A percentile compares a stretch with the other conserved stretches of the same genome.
Evolutionary conservation across 1,284 basidiomycete genomes (phyloP).

Genomic region (Xanthoconium separans): DNA sequence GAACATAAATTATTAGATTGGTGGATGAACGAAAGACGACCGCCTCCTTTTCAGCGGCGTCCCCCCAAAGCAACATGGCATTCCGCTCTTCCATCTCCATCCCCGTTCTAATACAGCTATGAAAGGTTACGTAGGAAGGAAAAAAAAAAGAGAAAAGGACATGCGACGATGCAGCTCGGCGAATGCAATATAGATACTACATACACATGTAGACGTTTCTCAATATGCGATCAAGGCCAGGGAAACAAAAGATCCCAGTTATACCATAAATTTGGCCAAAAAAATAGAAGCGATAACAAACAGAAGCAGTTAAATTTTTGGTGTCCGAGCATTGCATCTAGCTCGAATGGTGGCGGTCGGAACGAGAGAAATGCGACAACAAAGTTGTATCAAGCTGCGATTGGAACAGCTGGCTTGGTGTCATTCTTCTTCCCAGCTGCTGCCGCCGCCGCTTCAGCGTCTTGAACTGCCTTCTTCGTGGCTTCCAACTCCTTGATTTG

Average conservation of each 20-base stretch:
- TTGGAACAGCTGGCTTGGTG: constrained; percentile 49
- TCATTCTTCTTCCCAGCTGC: constrained; percentile 57
- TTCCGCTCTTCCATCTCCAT: constrained; percentile 13
- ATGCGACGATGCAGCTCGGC: constrained; percentile 8
- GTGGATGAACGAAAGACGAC: neutral
- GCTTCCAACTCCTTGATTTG: constrained; percentile 59
- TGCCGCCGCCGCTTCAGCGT: constrained; percentile 52
- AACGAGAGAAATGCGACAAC: neutral
- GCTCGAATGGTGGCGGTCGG: neutral
- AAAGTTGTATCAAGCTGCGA: constrained; percentile 33
- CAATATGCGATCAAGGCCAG: constrained; percentile 6
- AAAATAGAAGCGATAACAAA: constrained; percentile 21
- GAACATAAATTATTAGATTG: too few species aligned
- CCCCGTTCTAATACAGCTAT: constrained; percentile 21
- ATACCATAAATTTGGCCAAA: constrained; percentile 7
- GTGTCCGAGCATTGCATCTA: constrained; percentile 21
- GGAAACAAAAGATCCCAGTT: constrained; percentile 6
- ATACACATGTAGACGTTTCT: constrained; percentile 21
- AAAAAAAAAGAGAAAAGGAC: neutral
- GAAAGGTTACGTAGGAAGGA: constrained; percentile 10
- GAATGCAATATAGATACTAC: constrained; percentile 21
- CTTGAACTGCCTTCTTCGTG: constrained; percentile 58
- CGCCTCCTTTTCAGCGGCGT: constrained; percentile 11
- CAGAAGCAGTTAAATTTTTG: constrained; percentile 16
- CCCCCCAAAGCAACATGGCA: constrained; percentile 11